Evolutionary conservation across 2,329 filamentous ascomycete species (phyloP).

Genomic region (Beauveria sp.): DNA sequence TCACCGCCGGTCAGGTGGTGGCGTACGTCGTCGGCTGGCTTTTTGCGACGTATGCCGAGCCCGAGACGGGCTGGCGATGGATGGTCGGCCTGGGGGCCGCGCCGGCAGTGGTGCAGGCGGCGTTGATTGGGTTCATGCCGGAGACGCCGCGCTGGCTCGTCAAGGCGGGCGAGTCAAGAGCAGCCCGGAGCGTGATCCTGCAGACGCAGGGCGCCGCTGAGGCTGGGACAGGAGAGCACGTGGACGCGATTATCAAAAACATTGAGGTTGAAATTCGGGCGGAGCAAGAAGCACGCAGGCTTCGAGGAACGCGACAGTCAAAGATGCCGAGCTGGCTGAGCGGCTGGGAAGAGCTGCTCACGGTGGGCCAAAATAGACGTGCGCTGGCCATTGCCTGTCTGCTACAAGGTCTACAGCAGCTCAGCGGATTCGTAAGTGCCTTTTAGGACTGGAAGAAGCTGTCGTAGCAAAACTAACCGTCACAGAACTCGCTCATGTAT

Average conservation of each 20-base stretch:
- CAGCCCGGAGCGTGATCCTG: slow-evolving; percentile 58
- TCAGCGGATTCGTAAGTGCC: slow-evolving; percentile 69
- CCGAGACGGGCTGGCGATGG: slow-evolving; percentile 69
- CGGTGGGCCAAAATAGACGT: slow-evolving; percentile 57
- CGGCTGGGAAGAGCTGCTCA: slow-evolving; percentile 46
- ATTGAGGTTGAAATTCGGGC: slow-evolving; percentile 71
- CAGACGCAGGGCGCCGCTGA: slow-evolving; percentile 51
- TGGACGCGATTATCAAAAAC: slow-evolving; percentile 53
- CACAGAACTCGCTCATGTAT: slow-evolving; percentile 81
- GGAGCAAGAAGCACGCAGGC: slow-evolving; percentile 47
- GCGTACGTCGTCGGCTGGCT: slow-evolving; percentile 80
- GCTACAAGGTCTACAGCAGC: slow-evolving; percentile 79
- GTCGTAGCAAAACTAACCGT: background rate
- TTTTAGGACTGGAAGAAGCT: background rate
- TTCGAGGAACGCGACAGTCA: slow-evolving; percentile 22
- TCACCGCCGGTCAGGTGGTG: slow-evolving; percentile 81
- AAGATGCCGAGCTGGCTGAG: slow-evolving; percentile 31
- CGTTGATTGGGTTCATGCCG: slow-evolving; percentile 64
- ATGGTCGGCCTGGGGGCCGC: slow-evolving; percentile 81
- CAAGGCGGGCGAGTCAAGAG: slow-evolving; percentile 51
- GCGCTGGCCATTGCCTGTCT: slow-evolving; percentile 80
- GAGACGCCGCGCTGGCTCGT: slow-evolving; percentile 88
- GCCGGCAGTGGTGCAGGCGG: slow-evolving; percentile 65
- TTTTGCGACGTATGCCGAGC: slow-evolving; percentile 49
- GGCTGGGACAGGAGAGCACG: slow-evolving; percentile 36